A percentile compares a stretch with the other conserved stretches of the same genome.
Evolutionary conservation across 352 stramenopile species (phyloP).

Genomic region (Phytophthora syringae): DNA sequence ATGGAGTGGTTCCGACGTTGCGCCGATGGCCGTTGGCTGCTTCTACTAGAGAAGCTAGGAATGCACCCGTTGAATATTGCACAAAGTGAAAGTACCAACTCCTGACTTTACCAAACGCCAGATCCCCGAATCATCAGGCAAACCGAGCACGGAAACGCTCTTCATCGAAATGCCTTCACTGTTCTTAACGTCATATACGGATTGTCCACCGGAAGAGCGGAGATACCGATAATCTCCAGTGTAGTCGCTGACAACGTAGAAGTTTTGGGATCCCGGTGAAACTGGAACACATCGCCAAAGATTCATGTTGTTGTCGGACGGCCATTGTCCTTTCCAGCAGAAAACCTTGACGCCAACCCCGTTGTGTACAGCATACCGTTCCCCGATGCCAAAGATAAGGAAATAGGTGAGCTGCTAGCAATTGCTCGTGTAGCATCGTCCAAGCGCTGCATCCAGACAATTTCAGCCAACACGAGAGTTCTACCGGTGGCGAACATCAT

Average conservation of each 20-base stretch:
- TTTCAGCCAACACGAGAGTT: slow-evolving; percentile 12
- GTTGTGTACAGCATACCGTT: slow-evolving; percentile 6
- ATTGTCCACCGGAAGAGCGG: background rate
- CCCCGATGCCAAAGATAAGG: background rate
- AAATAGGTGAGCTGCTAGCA: slow-evolving; percentile 7
- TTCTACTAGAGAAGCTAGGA: background rate
- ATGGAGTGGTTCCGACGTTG: background rate
- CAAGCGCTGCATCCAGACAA: slow-evolving; percentile 17
- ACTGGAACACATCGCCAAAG: slow-evolving; percentile 19
- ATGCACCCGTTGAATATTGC: slow-evolving; percentile 2
- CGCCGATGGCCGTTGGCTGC: background rate
- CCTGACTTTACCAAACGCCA: slow-evolving; percentile 14
- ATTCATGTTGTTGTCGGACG: slow-evolving; percentile 9
- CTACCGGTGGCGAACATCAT: background rate
- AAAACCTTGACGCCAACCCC: slow-evolving; percentile 12
- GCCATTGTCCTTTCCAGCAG: slow-evolving; percentile 16
- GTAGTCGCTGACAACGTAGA: slow-evolving; percentile 17
- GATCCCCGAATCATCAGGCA: background rate
- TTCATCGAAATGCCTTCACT: slow-evolving; percentile 6
- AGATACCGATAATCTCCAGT: slow-evolving; percentile 13
- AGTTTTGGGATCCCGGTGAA: background rate
- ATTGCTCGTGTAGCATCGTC: background rate
- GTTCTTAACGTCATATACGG: no score
- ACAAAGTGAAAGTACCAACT: background rate
- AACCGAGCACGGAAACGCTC: background rate